Conservation (phyloP, 352 stramenopile genomes). For the Aphanomyces euteiches region DNA sequence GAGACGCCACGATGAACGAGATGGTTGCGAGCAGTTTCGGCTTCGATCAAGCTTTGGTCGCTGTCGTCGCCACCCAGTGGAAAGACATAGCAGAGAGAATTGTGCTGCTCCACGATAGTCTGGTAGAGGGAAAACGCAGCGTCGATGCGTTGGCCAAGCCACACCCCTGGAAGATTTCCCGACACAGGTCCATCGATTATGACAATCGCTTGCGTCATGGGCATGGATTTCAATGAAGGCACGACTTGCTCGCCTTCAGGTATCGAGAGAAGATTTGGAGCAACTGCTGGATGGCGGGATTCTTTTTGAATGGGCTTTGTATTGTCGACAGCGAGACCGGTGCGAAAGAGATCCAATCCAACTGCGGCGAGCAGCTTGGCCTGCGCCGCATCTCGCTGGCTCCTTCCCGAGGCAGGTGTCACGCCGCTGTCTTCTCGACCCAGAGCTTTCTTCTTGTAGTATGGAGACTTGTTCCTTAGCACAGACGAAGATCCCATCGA, state of each 20-base stretch:
- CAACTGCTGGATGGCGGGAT: conserved; percentile 45
- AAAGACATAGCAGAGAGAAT: conserved; percentile 45
- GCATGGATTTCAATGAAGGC: neutral
- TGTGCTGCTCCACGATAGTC: conserved; percentile 44
- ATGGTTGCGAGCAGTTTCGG: conserved; percentile 49
- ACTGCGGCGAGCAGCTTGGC: conserved; percentile 47
- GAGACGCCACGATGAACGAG: conserved; percentile 53
- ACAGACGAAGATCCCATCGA: neutral
- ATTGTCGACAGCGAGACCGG: conserved; percentile 51
- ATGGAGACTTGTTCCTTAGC: neutral
- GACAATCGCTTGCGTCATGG: conserved; percentile 48
- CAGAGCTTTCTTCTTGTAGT: conserved; percentile 10
- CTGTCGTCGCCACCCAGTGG: conserved; percentile 43
- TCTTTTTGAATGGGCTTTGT: conserved; percentile 37
- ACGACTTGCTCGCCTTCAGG: conserved; percentile 38
- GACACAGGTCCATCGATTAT: conserved; percentile 44
- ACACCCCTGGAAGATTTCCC: conserved; percentile 36
- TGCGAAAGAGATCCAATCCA: conserved; percentile 58
- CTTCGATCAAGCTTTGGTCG: conserved; percentile 44
- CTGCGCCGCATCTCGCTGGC: conserved; percentile 13
- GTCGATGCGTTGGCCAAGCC: conserved; percentile 41
- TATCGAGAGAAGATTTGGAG: conserved; percentile 53
- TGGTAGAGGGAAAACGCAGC: conserved; percentile 54
- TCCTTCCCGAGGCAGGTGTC: neutral
- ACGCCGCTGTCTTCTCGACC: neutral